Percentiles rank a stretch among this genome's conserved stretches.
Conservation (phyloP, 1,284 basidiomycete genomes). For the Austropuccinia psidii region DNA sequence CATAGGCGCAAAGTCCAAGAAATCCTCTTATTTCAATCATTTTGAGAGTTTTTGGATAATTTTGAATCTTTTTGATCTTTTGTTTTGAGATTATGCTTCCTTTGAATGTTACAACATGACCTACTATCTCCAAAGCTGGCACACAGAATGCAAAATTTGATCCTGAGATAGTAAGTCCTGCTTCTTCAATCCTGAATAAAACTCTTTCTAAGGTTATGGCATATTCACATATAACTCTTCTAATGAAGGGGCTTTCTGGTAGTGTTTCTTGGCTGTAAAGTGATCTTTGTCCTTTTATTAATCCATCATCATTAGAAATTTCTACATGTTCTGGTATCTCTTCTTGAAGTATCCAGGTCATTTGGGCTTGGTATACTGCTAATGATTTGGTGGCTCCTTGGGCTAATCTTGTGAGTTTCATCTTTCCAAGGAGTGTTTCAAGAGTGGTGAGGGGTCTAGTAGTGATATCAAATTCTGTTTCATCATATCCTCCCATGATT, state of each 20-base stretch:
- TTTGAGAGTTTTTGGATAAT: background rate
- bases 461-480: background rate
- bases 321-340: background rate
- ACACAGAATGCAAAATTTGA: background rate
- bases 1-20: background rate
- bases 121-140: background rate
- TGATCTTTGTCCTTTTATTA: background rate
- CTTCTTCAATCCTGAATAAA: conserved; percentile 9
- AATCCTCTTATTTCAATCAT: background rate
- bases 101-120: background rate
- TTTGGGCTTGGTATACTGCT: background rate
- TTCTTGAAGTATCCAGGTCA: background rate
- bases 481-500: background rate
- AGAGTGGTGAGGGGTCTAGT: background rate
- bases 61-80: background rate
- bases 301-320: background rate
- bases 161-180: background rate
- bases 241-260: background rate
- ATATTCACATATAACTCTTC: background rate
- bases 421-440: background rate
- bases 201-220: background rate
- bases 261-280: background rate
- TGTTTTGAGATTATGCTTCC: background rate
- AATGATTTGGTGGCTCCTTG: background rate
- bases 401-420: background rate